A percentile compares a stretch with the other conserved stretches of the same genome.
Evolutionary conservation across 768 basidiomycete genomes (phyloP).

Genomic region (Lentinus tigrinus): DNA sequence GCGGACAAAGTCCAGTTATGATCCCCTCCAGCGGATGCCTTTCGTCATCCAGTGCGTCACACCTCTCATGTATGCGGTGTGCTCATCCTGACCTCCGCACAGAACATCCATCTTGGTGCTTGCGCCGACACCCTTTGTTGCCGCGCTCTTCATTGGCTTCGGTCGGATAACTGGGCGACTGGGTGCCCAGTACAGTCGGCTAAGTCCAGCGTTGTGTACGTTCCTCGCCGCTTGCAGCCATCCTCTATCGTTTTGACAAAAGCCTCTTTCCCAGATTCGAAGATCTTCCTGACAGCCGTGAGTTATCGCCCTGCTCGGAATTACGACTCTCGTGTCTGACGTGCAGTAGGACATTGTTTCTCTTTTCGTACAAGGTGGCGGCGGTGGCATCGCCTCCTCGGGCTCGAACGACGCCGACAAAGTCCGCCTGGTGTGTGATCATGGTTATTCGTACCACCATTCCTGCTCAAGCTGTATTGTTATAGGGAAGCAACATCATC

Average conservation of each 20-base stretch:
- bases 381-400: constrained; percentile 33
- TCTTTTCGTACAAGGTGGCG: constrained; percentile 39
- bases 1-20: constrained; percentile 9
- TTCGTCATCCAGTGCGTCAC: constrained; percentile 18
- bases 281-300: constrained; percentile 30
- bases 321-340: constrained; percentile 2
- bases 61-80: background rate
- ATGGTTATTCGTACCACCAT: background rate
- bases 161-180: constrained; percentile 43
- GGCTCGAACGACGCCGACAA: constrained; percentile 15
- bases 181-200: constrained; percentile 49
- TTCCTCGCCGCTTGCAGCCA: background rate
- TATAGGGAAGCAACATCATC: constrained; percentile 30
- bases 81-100: constrained; percentile 22
- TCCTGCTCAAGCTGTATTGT: background rate
- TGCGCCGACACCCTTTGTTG: constrained; percentile 53
- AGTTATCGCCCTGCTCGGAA: background rate
- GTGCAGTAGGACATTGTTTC: constrained; percentile 35
- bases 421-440: constrained; percentile 8
- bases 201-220: constrained; percentile 34
- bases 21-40: constrained; percentile 3
- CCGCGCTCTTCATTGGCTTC: constrained; percentile 55
- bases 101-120: constrained; percentile 14
- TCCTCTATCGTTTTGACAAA: background rate
- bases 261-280: constrained; percentile 21